phyloP scores from a whole-genome alignment of 352 stramenopile genomes.

The Plasmopara muralis region DNA sequence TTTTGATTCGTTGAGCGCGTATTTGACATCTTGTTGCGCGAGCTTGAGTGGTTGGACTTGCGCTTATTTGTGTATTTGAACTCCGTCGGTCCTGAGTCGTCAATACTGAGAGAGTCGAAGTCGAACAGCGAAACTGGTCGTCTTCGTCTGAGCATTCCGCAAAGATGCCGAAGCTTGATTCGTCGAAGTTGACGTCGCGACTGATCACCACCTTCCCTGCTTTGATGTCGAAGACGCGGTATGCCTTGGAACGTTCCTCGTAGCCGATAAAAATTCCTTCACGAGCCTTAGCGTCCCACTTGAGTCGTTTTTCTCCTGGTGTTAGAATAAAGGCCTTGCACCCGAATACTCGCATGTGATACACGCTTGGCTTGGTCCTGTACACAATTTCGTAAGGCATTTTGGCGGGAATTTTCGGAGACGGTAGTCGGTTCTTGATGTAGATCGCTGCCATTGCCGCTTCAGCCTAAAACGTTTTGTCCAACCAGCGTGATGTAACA shows the following conservation, averaged over 20 bases:
- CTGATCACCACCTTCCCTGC: slow-evolving; percentile 3
- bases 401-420: too few species aligned
- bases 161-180: not conserved
- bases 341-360: too few species aligned
- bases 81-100: not conserved
- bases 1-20: not conserved
- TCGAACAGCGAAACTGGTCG: too few species aligned
- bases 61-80: not conserved
- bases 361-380: too few species aligned
- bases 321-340: too few species aligned
- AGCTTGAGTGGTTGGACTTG: not conserved
- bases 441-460: not conserved
- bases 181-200: slow-evolving; percentile 1
- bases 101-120: too few species aligned
- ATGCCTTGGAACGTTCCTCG: slow-evolving; percentile 6
- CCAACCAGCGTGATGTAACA: not conserved
- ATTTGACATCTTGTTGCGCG: not conserved
- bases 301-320: slow-evolving; percentile 11
- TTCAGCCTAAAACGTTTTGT: not conserved
- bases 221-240: slow-evolving; percentile 6
- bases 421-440: slow-evolving; percentile 1
- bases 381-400: too few species aligned
- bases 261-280: slow-evolving; percentile 1
- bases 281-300: slow-evolving; percentile 10
- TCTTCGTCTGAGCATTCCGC: too few species aligned